Conservation (phyloP, 768 basidiomycete species). For the Auricularia sp. region DNA sequence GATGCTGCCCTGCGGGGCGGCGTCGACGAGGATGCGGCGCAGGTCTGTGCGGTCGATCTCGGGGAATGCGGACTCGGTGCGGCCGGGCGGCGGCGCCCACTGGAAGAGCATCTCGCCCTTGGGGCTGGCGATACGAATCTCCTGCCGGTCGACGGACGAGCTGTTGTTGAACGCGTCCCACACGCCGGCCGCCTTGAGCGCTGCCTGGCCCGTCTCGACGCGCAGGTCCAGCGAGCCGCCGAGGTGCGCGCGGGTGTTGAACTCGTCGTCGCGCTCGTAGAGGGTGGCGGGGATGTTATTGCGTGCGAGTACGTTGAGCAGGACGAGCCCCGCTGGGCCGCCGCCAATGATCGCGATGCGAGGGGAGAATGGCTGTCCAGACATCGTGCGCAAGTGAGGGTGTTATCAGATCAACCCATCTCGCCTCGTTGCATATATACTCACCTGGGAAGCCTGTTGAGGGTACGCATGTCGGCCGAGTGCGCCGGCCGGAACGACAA, state of each 20-base stretch:
- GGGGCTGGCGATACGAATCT: constrained; percentile 13
- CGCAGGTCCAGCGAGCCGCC: constrained; percentile 21
- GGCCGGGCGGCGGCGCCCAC: background rate
- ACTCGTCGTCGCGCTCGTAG: constrained; percentile 16
- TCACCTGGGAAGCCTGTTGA: no score
- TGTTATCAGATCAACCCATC: no score
- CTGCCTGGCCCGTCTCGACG: constrained; percentile 14
- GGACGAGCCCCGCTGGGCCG: constrained; percentile 18
- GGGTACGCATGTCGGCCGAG: no score
- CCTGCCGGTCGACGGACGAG: constrained; percentile 13
- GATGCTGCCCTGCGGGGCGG: constrained; percentile 5
- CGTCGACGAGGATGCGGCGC: constrained; percentile 11
- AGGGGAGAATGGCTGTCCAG: background rate
- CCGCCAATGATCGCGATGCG: constrained; percentile 17
- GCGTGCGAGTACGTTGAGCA: constrained; percentile 19
- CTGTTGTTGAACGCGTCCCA: constrained; percentile 13
- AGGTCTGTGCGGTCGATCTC: constrained; percentile 3
- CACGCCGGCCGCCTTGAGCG: constrained; percentile 14
- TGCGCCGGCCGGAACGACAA: no score
- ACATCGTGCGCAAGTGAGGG: no score
- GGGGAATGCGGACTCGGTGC: background rate
- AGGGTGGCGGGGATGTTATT: constrained; percentile 12
- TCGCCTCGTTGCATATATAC: no score
- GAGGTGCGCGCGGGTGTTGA: constrained; percentile 9
- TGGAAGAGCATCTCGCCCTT: background rate